These are phyloP conservation scores for Russula ochroleuca DNA, from an alignment of 768 basidiomycete species.

Conservation along the genomic window DNA sequence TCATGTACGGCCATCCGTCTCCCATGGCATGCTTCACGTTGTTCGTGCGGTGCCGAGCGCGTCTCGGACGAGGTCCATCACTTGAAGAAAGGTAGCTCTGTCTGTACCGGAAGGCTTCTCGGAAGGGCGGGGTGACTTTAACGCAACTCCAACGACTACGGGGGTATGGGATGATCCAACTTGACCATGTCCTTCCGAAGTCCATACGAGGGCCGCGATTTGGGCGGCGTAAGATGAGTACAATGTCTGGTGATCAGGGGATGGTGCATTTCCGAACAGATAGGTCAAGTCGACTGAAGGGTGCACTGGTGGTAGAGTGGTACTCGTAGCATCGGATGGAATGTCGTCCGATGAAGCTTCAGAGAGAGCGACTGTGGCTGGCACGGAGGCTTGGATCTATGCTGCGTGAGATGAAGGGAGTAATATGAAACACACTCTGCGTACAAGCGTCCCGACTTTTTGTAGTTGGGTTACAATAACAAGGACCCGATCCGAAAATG, in stretches of 20 bases:
- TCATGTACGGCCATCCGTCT: background rate
- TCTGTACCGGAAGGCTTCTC: conserved; percentile 58
- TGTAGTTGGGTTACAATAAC: conserved; percentile 89
- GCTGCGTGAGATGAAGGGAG: conserved; percentile 19
- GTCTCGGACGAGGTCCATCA: conserved; percentile 43
- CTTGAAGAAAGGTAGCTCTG: conserved; percentile 39
- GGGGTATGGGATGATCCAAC: conserved; percentile 27
- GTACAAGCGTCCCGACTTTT: conserved; percentile 84
- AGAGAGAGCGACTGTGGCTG: conserved; percentile 54
- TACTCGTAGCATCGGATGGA: conserved; percentile 33
- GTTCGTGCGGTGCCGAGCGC: conserved; percentile 23
- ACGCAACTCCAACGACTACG: conserved; percentile 33
- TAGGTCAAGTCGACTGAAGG: conserved; percentile 72
- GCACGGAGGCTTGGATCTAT: conserved; percentile 79
- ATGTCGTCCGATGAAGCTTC: conserved; percentile 36
- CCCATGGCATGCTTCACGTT: background rate
- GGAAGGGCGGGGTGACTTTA: conserved; percentile 53
- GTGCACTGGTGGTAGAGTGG: conserved; percentile 53
- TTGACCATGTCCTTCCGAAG: conserved; percentile 40
- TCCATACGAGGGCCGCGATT: conserved; percentile 82
- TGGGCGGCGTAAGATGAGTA: conserved; percentile 83
- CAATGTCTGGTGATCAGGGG: conserved; percentile 63
- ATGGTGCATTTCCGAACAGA: conserved; percentile 69
- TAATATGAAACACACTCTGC: conserved; percentile 19
- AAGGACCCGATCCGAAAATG: conserved; percentile 73